Percentiles rank a stretch among this genome's conserved stretches.
Evolutionary conservation across 257 asterid species (phyloP).

Genomic region (Ballota nigra): DNA sequence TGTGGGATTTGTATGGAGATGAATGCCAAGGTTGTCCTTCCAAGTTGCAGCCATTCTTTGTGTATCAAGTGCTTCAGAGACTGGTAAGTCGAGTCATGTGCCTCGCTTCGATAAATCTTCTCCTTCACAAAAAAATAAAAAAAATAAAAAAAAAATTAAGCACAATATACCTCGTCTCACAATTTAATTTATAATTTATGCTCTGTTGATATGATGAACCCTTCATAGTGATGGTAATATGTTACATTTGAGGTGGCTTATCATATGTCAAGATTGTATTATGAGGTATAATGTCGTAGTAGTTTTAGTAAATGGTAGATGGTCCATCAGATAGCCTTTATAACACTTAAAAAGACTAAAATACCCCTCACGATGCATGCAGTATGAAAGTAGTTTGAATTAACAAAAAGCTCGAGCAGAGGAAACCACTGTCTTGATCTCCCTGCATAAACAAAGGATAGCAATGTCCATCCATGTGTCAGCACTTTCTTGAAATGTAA

Average conservation of each 20-base stretch:
- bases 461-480: not conserved
- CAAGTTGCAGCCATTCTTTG: constrained; percentile 77
- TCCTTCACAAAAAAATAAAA: no score
- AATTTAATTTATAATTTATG: not conserved
- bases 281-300: not conserved
- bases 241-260: not conserved
- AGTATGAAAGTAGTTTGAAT: not conserved
- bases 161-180: not conserved
- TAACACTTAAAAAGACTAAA: not conserved
- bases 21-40: constrained; percentile 78
- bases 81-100: constrained; percentile 51
- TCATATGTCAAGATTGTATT: not conserved
- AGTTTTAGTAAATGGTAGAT: not conserved
- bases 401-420: not conserved
- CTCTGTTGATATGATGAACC: not conserved
- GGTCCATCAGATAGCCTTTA: not conserved
- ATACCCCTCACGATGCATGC: not conserved
- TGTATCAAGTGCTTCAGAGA: constrained; percentile 70
- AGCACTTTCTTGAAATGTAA: no score
- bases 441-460: not conserved
- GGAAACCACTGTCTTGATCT: not conserved
- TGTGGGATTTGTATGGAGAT: constrained; percentile 94
- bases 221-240: not conserved
- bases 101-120: not conserved
- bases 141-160: no score